A percentile compares a stretch with the other conserved stretches of the same genome.
These are phyloP conservation scores for Pseudovirgaria hyperparasitica DNA, from an alignment of 2,329 filamentous ascomycete genomes.

Conservation along the genomic window DNA sequence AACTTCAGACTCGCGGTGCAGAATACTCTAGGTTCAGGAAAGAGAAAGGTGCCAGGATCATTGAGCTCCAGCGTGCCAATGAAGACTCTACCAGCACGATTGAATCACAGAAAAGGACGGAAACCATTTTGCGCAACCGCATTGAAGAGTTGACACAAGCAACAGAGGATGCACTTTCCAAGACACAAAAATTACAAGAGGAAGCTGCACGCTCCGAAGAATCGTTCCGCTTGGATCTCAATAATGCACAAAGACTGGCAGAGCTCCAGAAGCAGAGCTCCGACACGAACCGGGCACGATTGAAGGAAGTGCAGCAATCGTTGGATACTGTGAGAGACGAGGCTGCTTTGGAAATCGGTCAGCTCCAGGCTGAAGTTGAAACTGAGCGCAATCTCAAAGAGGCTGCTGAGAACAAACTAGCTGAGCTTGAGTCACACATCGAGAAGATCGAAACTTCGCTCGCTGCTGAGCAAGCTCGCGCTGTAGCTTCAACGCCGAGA, in stretches of 20 bases:
- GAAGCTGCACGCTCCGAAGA: slow-evolving; percentile 71
- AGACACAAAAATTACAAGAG: slow-evolving; percentile 76
- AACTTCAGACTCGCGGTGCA: slow-evolving; percentile 78
- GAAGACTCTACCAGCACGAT: slow-evolving; percentile 71
- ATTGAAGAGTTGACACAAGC: slow-evolving; percentile 77
- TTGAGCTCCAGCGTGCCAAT: slow-evolving; percentile 75
- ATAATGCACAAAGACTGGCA: slow-evolving; percentile 66
- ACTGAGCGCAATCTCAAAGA: slow-evolving; percentile 46
- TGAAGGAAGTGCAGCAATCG: slow-evolving; percentile 54
- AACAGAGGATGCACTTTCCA: slow-evolving; percentile 69
- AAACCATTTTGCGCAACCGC: slow-evolving; percentile 66
- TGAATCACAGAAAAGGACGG: slow-evolving; percentile 65
- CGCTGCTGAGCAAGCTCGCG: slow-evolving; percentile 25
- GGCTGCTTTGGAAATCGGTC: slow-evolving; percentile 43
- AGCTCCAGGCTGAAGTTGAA: slow-evolving; percentile 36
- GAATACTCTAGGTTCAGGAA: slow-evolving; percentile 87
- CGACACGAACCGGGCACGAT: slow-evolving; percentile 55
- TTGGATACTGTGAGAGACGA: slow-evolving; percentile 55
- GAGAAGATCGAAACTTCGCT: slow-evolving; percentile 47
- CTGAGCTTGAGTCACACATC: slow-evolving; percentile 51
- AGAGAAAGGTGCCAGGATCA: slow-evolving; percentile 82
- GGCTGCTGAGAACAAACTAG: slow-evolving; percentile 47
- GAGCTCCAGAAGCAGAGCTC: slow-evolving; percentile 70
- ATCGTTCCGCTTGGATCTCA: slow-evolving; percentile 74
- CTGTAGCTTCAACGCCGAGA: slow-evolving; percentile 37